phyloP scores from a whole-genome alignment of 345 rosid genomes.

The Hypericum androsaemum region DNA sequence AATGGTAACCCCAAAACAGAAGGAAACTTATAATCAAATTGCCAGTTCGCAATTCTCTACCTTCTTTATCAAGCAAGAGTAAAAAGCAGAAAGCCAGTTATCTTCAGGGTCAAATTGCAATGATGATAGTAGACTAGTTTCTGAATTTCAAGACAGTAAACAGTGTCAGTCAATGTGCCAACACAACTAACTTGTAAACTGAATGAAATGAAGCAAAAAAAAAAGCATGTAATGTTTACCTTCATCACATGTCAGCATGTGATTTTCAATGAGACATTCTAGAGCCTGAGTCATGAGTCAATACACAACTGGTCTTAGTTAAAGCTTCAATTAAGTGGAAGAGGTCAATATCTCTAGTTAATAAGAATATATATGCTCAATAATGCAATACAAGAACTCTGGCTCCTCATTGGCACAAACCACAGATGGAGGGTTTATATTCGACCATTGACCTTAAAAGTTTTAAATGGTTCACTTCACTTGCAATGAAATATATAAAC shows the following conservation, averaged over 20 bases:
- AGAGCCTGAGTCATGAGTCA: constrained; percentile 57
- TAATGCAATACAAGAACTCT: too few relatives aligned
- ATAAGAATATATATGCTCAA: too few relatives aligned
- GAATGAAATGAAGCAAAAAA: not conserved
- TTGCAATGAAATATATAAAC: too few relatives aligned
- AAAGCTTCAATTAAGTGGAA: too few relatives aligned
- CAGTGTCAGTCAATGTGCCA: not conserved
- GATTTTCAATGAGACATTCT: constrained; percentile 89
- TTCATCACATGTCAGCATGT: constrained; percentile 92
- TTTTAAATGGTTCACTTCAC: too few relatives aligned
- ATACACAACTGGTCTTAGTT: constrained; percentile 1
- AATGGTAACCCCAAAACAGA: not conserved
- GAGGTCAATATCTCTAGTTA: too few relatives aligned
- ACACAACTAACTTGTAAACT: not conserved
- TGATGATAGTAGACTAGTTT: constrained; percentile 62
- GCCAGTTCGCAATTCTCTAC: constrained; percentile 19
- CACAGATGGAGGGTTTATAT: too few relatives aligned
- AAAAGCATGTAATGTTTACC: constrained; percentile 30
- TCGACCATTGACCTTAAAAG: too few relatives aligned
- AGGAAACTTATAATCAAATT: not conserved
- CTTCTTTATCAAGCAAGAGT: constrained; percentile 90
- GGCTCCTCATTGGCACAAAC: too few relatives aligned
- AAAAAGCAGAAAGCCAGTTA: constrained; percentile 87
- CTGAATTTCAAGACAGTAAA: constrained; percentile 26
- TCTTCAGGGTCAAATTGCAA: constrained; percentile 81